Conservation (phyloP, 2,329 filamentous ascomycete genomes). For the Raffaelea ambrosiae region DNA sequence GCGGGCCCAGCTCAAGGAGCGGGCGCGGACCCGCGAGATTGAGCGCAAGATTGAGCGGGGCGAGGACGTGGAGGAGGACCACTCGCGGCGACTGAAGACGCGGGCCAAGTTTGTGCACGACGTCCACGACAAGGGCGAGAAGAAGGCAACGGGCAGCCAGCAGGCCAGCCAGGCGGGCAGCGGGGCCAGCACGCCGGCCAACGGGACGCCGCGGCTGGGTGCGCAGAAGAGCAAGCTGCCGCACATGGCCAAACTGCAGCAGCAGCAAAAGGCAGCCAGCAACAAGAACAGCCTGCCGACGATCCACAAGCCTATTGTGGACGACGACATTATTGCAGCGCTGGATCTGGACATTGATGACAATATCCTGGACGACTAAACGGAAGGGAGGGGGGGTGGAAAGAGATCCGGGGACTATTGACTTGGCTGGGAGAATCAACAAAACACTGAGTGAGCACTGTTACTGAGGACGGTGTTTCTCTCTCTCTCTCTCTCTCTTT, state of each 20-base stretch:
- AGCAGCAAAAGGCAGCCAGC: slow-evolving; percentile 30
- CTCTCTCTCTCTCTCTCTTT: too few species aligned
- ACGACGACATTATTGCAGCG: slow-evolving; percentile 85
- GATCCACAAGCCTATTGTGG: slow-evolving; percentile 72
- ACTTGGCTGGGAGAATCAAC: too few species aligned
- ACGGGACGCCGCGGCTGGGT: slow-evolving; percentile 39
- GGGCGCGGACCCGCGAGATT: slow-evolving; percentile 50
- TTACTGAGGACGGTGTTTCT: too few species aligned
- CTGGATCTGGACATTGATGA: slow-evolving; percentile 90
- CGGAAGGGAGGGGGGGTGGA: too few species aligned
- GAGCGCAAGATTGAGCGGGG: slow-evolving; percentile 55
- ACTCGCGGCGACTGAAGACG: slow-evolving; percentile 55
- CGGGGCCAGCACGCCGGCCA: slow-evolving; percentile 40
- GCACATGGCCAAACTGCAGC: slow-evolving; percentile 45
- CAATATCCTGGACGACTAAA: slow-evolving; percentile 46
- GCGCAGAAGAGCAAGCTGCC: slow-evolving; percentile 37
- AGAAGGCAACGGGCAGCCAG: slow-evolving; percentile 39
- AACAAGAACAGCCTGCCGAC: slow-evolving; percentile 55
- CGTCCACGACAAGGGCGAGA: slow-evolving; percentile 39
- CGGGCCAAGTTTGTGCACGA: slow-evolving; percentile 61
- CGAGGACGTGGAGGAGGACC: slow-evolving; percentile 51
- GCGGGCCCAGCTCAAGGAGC: slow-evolving; percentile 78
- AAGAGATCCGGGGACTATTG: too few species aligned
- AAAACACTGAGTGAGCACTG: too few species aligned
- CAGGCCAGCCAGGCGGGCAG: slow-evolving; percentile 27